Conservation (phyloP, 139 green algal genomes). For the Desmodesmus armatus region DNA sequence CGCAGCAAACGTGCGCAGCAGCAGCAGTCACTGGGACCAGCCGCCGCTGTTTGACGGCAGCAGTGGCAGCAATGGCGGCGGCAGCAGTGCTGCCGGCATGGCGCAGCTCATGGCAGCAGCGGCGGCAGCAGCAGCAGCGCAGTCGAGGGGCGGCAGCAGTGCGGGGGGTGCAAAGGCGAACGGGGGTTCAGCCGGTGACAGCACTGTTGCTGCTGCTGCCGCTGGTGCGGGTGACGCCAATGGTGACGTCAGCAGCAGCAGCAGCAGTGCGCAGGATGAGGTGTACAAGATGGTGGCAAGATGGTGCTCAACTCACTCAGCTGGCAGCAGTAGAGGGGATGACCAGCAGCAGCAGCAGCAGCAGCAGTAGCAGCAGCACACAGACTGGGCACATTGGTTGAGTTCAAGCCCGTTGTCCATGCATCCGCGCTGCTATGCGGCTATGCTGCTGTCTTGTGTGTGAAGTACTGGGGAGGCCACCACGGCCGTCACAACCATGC, state of each 20-base stretch:
- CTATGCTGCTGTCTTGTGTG: no score
- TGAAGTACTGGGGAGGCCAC: no score
- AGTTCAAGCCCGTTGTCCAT: no score
- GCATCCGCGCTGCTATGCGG: no score
- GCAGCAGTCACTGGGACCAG: constrained; percentile 29
- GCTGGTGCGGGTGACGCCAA: not conserved
- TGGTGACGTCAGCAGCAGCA: not conserved
- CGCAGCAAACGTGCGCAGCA: constrained; percentile 15
- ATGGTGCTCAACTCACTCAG: constrained; percentile 26
- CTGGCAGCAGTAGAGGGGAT: not conserved
- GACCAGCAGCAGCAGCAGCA: not conserved
- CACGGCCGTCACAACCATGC: no score
- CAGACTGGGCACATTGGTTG: no score
- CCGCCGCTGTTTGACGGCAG: no score
- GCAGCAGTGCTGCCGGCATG: not conserved
- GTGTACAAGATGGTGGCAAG: constrained; percentile 16
- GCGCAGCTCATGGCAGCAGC: constrained; percentile 22
- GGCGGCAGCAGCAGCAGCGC: constrained; percentile 19
- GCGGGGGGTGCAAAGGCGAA: not conserved
- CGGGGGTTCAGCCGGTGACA: not conserved
- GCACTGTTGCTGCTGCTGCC: constrained; percentile 3
- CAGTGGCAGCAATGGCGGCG: not conserved
- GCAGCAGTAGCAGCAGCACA: not conserved
- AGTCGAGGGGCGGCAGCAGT: not conserved
- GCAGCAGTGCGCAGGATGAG: constrained; percentile 21